phyloP scores from a whole-genome alignment of 495 filamentous ascomycete genomes.

The Annulohypoxylon maeteangense region DNA sequence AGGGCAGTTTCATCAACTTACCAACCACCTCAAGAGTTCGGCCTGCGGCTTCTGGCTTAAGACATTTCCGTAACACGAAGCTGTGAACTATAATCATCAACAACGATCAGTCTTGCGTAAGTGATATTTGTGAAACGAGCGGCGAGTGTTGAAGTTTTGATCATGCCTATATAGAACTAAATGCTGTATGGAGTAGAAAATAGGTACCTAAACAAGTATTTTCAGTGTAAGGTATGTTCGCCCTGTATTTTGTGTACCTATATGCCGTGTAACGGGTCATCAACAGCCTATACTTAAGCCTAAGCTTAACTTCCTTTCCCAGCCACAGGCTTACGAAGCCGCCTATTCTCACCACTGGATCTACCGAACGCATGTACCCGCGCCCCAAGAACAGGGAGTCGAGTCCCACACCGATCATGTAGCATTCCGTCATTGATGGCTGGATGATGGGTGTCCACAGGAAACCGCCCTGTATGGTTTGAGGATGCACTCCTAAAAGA shows the following conservation, averaged over 20 bases:
- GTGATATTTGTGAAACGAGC: neutral
- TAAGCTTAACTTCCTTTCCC: neutral
- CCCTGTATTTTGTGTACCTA: neutral
- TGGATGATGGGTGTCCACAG: neutral
- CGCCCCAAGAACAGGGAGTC: neutral
- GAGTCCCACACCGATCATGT: constrained; percentile 22
- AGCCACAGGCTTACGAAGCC: neutral
- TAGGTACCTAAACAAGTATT: too few relatives aligned
- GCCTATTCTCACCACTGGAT: neutral
- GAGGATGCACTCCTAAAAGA: neutral
- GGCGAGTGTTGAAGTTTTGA: neutral
- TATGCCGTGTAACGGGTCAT: neutral
- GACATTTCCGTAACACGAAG: neutral
- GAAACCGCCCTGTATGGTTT: neutral
- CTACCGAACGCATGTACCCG: constrained; percentile 25
- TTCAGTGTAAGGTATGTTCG: neutral
- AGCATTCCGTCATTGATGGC: neutral
- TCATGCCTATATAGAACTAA: neutral
- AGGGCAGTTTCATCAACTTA: neutral
- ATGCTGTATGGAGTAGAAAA: neutral
- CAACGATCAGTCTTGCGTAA: neutral
- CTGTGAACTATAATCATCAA: neutral
- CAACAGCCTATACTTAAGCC: neutral
- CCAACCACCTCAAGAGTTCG: neutral
- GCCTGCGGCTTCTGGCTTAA: neutral